phyloP scores from a whole-genome alignment of 768 basidiomycete species.

The Auriscalpium orientale region DNA sequence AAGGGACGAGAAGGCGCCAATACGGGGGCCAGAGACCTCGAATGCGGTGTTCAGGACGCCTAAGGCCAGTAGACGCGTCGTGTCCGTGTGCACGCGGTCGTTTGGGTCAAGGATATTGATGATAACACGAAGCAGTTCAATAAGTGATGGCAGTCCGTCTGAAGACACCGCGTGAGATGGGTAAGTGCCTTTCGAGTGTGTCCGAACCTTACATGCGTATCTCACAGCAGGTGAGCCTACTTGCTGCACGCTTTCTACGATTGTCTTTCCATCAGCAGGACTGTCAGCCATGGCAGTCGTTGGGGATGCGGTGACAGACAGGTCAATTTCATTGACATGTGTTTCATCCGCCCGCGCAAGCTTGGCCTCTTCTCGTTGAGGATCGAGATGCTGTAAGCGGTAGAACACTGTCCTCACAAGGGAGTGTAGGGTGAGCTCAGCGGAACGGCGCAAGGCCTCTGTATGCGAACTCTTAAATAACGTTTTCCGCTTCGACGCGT shows the following conservation, averaged over 20 bases:
- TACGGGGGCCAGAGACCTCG: slow-evolving; percentile 70
- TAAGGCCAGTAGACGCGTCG: slow-evolving; percentile 84
- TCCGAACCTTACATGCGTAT: neutral
- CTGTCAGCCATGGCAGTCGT: neutral
- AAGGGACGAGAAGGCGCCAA: slow-evolving; percentile 75
- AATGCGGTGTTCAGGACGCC: slow-evolving; percentile 83
- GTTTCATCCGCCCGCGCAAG: slow-evolving; percentile 44
- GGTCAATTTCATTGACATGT: neutral
- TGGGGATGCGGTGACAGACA: neutral
- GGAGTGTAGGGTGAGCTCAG: slow-evolving; percentile 83
- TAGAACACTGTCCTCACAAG: slow-evolving; percentile 79
- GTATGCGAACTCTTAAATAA: slow-evolving; percentile 12
- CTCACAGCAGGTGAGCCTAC: neutral
- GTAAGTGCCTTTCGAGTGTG: neutral
- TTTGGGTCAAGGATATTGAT: slow-evolving; percentile 93
- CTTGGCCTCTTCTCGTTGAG: slow-evolving; percentile 61
- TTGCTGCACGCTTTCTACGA: slow-evolving; percentile 3
- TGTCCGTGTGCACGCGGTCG: slow-evolving; percentile 93
- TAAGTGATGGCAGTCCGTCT: slow-evolving; percentile 86
- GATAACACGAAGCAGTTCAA: slow-evolving; percentile 89
- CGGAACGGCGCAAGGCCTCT: slow-evolving; percentile 85
- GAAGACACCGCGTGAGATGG: slow-evolving; percentile 8
- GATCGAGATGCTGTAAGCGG: slow-evolving; percentile 60
- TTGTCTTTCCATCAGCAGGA: neutral
- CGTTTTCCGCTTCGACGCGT: neutral